Evolutionary conservation across 805 yeast genomes (phyloP), one percentile per base, ranked within the genome.

Genomic region (Vanderwaltozyma tropicalis): DNA sequence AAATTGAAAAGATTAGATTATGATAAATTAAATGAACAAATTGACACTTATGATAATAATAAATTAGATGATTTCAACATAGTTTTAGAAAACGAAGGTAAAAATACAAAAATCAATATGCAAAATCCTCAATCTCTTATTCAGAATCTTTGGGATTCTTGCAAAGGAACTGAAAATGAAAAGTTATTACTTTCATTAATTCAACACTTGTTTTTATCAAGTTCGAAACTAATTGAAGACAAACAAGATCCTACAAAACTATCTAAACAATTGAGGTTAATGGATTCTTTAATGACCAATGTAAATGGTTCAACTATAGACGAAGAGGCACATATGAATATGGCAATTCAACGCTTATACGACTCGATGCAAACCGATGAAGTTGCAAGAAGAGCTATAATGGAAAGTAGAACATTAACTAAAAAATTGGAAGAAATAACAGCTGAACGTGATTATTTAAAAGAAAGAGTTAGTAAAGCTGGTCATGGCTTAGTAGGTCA

Each of bases 361-460:
- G 78, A 86, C 31, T 71, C 89, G 9, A 71, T 88, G 61, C 79
- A 79, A 48, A 85, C 96, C 0, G 97, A 92, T 58, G 95, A 86
- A 41, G 82, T 80, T 56, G 95, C 95, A 12, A 68, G 82, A 38
- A 71, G 81, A 37, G 94, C 96, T 41, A 71, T 66, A 4, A 16
- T 54, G 14, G 88, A 81, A 40, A 72, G 78, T 9, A 71, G 75
- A 42, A 76, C 71, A 13, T 69, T 78, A 29, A 64, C 69, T 5
- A 65, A 65, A 40, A 66, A 63, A 29, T 72, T 78, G 2, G 80
- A 76, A 34, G 63, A 60, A 41, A 38, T 49, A 16, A 47, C 49
- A 32, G 64, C 63, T 2, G 86, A 79, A 50, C 68, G 82, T 36
- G 86, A 81, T 46, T 76, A 73, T 25, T 66, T 85, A 64, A 72